A percentile compares a stretch with the other conserved stretches of the same genome.
Evolutionary conservation across 73 alveolate genomes (phyloP).

Genomic region (Paramecium biaurelia): DNA sequence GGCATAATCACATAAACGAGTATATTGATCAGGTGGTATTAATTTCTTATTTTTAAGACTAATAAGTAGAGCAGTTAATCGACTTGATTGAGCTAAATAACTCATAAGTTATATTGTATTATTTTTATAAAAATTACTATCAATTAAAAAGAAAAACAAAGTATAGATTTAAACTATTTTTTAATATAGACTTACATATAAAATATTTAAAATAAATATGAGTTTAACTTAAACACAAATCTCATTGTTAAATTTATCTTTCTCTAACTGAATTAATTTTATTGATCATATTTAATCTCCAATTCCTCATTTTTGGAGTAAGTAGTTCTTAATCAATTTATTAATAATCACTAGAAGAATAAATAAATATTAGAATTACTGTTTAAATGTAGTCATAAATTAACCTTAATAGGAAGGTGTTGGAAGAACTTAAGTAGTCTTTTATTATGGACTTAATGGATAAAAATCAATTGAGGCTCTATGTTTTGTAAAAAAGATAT

Average conservation of each 20-base stretch:
- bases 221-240: background rate
- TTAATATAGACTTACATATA: background rate
- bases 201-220: background rate
- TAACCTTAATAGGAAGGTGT: constrained; percentile 29
- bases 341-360: background rate
- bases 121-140: background rate
- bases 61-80: background rate
- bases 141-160: background rate
- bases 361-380: background rate
- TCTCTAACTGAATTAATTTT: constrained; percentile 14
- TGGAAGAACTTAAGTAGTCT: background rate
- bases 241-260: background rate
- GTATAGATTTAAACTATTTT: too few species aligned
- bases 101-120: background rate
- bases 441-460: background rate
- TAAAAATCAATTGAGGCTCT: background rate
- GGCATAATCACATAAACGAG: background rate
- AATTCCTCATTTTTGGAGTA: background rate
- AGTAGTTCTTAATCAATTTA: background rate
- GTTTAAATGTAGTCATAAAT: constrained; percentile 14
- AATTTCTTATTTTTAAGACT: background rate
- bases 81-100: background rate
- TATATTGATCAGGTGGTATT: background rate
- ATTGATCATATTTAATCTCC: constrained; percentile 13
- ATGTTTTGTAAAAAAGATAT: background rate